Evolutionary conservation across 306 rosid genomes (phyloP).

Genomic region (Amphicarpaea edgeworthii): DNA sequence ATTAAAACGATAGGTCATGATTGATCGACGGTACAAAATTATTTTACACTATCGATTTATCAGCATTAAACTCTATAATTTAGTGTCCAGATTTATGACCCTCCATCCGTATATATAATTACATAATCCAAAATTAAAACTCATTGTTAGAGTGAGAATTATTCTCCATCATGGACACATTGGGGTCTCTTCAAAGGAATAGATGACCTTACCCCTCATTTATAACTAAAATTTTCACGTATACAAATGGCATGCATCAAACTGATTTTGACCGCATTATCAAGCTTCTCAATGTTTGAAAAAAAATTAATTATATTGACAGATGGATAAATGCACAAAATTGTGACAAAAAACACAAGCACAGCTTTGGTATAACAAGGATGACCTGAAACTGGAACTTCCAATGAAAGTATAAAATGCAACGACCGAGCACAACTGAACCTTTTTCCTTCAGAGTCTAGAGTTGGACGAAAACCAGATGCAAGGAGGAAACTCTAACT

Average conservation of each 20-base stretch:
- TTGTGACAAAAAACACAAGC: constrained; percentile 5
- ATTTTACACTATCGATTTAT: no score
- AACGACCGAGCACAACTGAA: constrained; percentile 22
- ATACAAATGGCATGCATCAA: constrained; percentile 39
- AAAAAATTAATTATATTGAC: constrained; percentile 27
- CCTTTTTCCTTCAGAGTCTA: constrained; percentile 29
- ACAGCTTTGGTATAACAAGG: constrained; percentile 38
- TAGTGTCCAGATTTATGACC: no score
- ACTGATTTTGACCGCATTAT: constrained; percentile 11
- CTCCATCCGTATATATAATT: no score
- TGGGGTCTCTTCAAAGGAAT: not conserved
- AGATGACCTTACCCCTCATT: constrained; percentile 20
- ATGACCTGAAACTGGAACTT: constrained; percentile 29
- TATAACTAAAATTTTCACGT: constrained; percentile 36
- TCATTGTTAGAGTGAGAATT: no score
- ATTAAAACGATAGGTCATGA: no score
- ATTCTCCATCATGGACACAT: constrained; percentile 13
- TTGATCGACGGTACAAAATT: no score
- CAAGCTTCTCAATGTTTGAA: constrained; percentile 28
- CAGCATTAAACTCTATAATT: no score
- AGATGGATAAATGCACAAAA: constrained; percentile 43
- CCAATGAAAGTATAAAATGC: constrained; percentile 18
- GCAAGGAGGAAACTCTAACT: constrained; percentile 37
- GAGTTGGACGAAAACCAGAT: constrained; percentile 39
- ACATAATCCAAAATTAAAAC: no score